Evolutionary conservation across 148 eudicot genomes (phyloP).

Genomic region (Rhododendron henanense): DNA sequence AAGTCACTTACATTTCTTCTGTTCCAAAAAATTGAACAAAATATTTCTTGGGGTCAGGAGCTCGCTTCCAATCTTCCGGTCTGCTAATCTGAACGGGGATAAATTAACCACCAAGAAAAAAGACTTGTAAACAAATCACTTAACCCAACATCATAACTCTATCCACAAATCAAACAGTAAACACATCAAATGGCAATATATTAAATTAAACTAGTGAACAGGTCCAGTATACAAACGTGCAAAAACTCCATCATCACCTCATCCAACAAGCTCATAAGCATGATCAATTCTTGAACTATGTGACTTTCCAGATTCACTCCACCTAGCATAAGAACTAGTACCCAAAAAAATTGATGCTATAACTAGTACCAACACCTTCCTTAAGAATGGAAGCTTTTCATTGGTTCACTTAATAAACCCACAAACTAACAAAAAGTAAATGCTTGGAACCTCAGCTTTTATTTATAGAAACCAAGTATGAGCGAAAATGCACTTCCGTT

Average conservation of each 20-base stretch:
- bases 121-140: not conserved
- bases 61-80: conserved; percentile 76
- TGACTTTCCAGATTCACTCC: not conserved
- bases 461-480: not conserved
- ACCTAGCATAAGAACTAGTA: not conserved
- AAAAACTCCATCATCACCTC: not conserved
- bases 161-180: not conserved
- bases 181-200: not conserved
- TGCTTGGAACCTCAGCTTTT: not conserved
- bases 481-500: not conserved
- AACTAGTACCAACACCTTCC: not conserved
- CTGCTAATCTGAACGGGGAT: conserved; percentile 66
- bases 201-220: not conserved
- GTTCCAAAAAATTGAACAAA: conserved; percentile 95
- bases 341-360: not conserved
- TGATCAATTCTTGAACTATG: not conserved
- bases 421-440: not conserved
- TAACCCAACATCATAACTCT: not conserved
- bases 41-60: conserved; percentile 80
- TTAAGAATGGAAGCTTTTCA: not conserved
- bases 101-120: conserved; percentile 19
- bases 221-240: not conserved
- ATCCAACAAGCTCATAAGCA: conserved; percentile 11
- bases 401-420: not conserved
- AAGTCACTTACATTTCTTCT: conserved; percentile 76